A percentile compares a stretch with the other conserved stretches of the same genome.
Evolutionary conservation across 2,329 filamentous ascomycete genomes (phyloP).

Genomic region (Setomelanomma holmii): DNA sequence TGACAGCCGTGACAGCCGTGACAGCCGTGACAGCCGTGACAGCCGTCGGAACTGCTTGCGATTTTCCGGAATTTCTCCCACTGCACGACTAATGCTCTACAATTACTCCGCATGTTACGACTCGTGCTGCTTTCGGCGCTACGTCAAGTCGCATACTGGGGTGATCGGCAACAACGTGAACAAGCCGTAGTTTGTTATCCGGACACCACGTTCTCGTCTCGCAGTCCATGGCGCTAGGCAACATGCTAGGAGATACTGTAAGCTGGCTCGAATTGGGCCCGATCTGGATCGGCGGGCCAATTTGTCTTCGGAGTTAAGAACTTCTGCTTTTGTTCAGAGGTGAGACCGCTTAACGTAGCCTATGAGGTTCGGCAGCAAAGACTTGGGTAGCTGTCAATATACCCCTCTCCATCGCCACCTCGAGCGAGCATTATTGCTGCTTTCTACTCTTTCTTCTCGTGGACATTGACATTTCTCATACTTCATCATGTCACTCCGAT

Average conservation of each 20-base stretch:
- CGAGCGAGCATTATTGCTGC: not conserved
- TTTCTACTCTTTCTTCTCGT: conserved; percentile 2
- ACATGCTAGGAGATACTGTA: no score
- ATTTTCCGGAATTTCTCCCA: no score
- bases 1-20: no score
- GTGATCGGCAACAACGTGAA: no score
- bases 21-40: no score
- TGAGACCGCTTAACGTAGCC: conserved; percentile 4
- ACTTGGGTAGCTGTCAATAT: conserved; percentile 5
- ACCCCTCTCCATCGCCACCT: conserved; percentile 23
- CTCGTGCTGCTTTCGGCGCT: no score
- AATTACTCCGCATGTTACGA: conserved; percentile 1
- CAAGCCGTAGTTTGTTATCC: conserved; percentile 11
- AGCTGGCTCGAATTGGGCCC: no score
- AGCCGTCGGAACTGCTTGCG: no score
- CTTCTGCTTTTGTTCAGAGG: conserved; percentile 7
- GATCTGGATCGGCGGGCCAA: no score
- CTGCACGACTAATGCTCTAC: not conserved
- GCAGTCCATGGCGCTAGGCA: conserved; percentile 1
- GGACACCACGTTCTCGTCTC: conserved; percentile 6
- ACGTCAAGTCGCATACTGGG: no score
- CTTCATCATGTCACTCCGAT: conserved; percentile 39
- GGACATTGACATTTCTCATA: not conserved
- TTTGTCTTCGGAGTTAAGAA: no score
- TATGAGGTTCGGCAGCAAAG: not conserved